A percentile compares a stretch with the other conserved stretches of the same genome.
These are phyloP conservation scores for Penicillium sclerotigenum DNA, from an alignment of 2,329 filamentous ascomycete species.

Conservation along the genomic window DNA sequence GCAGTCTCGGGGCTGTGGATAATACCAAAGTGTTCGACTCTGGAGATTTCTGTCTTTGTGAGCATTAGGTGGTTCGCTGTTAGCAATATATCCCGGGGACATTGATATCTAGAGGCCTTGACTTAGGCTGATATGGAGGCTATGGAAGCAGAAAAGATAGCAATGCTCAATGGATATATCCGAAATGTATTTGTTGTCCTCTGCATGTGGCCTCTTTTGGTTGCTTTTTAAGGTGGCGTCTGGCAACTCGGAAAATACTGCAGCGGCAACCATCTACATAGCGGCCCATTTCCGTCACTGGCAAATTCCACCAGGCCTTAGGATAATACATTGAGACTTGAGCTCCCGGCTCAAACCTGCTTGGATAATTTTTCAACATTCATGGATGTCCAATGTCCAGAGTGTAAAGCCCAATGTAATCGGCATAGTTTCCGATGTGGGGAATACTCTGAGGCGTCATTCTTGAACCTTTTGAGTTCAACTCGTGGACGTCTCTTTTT, in stretches of 20 bases:
- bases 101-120: not conserved
- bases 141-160: no score
- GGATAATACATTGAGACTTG: not conserved
- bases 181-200: not conserved
- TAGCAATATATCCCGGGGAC: no score
- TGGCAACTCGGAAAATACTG: not conserved
- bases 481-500: not conserved
- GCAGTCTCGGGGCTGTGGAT: conserved; percentile 11
- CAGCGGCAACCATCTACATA: not conserved
- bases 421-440: not conserved
- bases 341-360: not conserved
- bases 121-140: not conserved
- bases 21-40: conserved; percentile 14
- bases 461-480: not conserved
- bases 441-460: not conserved
- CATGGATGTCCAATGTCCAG: no score
- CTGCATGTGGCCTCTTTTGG: not conserved
- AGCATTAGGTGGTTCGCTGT: conserved; percentile 11
- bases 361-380: not conserved
- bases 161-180: not conserved
- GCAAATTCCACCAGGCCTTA: not conserved
- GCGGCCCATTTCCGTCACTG: not conserved
- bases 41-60: conserved; percentile 15
- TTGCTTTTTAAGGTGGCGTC: not conserved
- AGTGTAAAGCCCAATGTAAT: not conserved